These are phyloP conservation scores for Phytophthora sp. DNA, from an alignment of 352 stramenopile species.

Conservation along the genomic window DNA sequence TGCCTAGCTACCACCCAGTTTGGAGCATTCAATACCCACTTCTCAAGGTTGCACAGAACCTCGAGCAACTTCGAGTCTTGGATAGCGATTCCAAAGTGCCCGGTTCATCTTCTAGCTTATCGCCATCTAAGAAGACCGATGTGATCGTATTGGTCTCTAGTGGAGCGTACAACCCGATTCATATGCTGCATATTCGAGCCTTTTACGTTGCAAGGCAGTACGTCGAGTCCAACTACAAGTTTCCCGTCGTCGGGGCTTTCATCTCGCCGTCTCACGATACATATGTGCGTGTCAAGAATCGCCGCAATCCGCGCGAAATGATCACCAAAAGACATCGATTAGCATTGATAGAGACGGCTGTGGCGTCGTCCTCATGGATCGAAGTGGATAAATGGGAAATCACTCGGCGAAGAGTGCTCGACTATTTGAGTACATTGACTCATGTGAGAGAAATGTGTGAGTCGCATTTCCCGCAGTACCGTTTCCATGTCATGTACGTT, in stretches of 20 bases:
- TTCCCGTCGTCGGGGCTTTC: conserved; percentile 77
- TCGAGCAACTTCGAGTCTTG: conserved; percentile 45
- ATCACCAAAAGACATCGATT: conserved; percentile 75
- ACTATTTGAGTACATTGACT: conserved; percentile 79
- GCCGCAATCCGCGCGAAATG: conserved; percentile 74
- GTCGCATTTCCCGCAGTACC: conserved; percentile 60
- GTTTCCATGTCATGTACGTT: conserved; percentile 80
- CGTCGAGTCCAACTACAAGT: conserved; percentile 82
- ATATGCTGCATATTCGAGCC: conserved; percentile 78
- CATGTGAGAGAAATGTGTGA: conserved; percentile 82
- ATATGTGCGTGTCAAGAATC: conserved; percentile 75
- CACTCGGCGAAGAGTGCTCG: conserved; percentile 68
- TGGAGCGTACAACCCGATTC: conserved; percentile 78
- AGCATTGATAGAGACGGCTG: conserved; percentile 66
- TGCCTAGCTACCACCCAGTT: conserved; percentile 48
- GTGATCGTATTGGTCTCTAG: conserved; percentile 81
- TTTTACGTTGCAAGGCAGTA: conserved; percentile 83
- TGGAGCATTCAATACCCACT: conserved; percentile 77
- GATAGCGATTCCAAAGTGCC: neutral
- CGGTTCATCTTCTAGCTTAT: conserved; percentile 16
- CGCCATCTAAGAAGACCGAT: conserved; percentile 44
- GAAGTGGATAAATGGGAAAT: conserved; percentile 89
- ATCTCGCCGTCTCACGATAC: conserved; percentile 83
- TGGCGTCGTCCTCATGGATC: conserved; percentile 78
- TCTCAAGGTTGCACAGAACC: conserved; percentile 70